These are phyloP conservation scores for bread wheat (Triticum aestivum) DNA, from an alignment of 176 grass and related monocot species.

Conservation along the genomic window IWGSC_CS_RefSeq_v2.1 NC_057796.1:428065069-428065568, in stretches of 20 bases:
- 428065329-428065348: constrained; percentile 88
- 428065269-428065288: constrained; percentile 61
- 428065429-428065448: constrained; percentile 68
- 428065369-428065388: constrained; percentile 46
- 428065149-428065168: constrained; percentile 25
- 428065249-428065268: constrained; percentile 93
- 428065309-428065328: constrained; percentile 45
- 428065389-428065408: constrained; percentile 4
- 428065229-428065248: constrained; percentile 74
- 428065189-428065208: constrained; percentile 76
- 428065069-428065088: constrained; percentile 79
- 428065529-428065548: constrained; percentile 65
- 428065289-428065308: constrained; percentile 45
- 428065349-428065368: constrained; percentile 94
- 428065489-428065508: constrained; percentile 22
- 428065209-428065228: constrained; percentile 28
- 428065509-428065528: constrained; percentile 54
- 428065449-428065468: constrained; percentile 16
- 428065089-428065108: constrained; percentile 79
- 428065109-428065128: constrained; percentile 33
- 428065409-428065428: constrained; percentile 96
- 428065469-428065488: constrained; percentile 32
- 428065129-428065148: neutral
- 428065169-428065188: constrained; percentile 62
- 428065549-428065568: constrained; percentile 85